Evolutionary conservation across 73 alveolate genomes (phyloP).

Genomic region (Paramecium tetraurelia): DNA sequence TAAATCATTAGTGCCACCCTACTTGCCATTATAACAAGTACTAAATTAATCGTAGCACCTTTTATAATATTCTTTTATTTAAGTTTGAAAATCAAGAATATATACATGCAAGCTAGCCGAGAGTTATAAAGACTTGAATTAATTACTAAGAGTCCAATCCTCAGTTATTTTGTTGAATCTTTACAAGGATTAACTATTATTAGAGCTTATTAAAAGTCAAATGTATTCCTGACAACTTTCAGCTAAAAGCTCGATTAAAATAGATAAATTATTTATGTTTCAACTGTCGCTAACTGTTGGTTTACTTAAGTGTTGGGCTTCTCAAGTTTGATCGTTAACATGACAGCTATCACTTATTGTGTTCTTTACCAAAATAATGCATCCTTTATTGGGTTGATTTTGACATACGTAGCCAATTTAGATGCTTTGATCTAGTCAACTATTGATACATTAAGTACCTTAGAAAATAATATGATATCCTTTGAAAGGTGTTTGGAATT

Average conservation of each 20-base stretch:
- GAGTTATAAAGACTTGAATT: conserved; percentile 85
- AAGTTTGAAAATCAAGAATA: neutral
- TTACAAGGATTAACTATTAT: conserved; percentile 82
- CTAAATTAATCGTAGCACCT: neutral
- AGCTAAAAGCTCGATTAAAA: neutral
- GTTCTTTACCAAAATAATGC: conserved; percentile 62
- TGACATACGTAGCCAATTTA: conserved; percentile 66
- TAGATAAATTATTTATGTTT: neutral
- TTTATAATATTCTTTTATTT: neutral
- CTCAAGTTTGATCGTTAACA: conserved; percentile 67
- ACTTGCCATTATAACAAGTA: neutral
- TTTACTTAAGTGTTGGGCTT: conserved; percentile 68
- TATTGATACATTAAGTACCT: conserved; percentile 64
- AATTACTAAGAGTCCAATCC: conserved; percentile 83
- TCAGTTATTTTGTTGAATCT: conserved; percentile 82
- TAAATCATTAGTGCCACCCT: neutral
- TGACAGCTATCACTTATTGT: conserved; percentile 68
- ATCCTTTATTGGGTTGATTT: conserved; percentile 69
- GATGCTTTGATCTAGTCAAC: conserved; percentile 69
- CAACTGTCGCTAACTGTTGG: conserved; percentile 23
- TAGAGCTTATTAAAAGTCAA: conserved; percentile 77
- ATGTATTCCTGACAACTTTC: neutral
- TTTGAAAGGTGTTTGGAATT: conserved; percentile 80
- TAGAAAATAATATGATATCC: conserved; percentile 81
- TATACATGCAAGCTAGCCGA: conserved; percentile 52